Percentiles rank a stretch among this genome's conserved stretches.
Evolutionary conservation across 2,329 filamentous ascomycete genomes (phyloP).

Genomic region (Trichothecium sympodiale): DNA sequence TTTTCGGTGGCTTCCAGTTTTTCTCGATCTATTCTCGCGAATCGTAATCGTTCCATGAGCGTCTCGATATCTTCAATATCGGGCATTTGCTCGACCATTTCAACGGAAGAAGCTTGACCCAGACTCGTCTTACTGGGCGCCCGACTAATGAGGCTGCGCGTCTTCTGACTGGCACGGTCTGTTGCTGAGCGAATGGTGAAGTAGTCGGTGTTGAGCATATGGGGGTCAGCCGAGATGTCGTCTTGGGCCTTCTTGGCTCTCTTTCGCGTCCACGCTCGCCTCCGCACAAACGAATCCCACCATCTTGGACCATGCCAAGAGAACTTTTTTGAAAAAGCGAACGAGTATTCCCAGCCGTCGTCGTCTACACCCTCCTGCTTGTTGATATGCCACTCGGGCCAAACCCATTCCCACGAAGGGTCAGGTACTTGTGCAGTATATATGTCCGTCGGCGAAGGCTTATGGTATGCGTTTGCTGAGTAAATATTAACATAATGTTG

Average conservation of each 20-base stretch:
- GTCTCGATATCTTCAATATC: conserved; percentile 53
- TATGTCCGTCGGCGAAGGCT: conserved; percentile 54
- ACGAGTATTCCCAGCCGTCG: conserved; percentile 93
- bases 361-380: conserved; percentile 70
- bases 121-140: conserved; percentile 24
- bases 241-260: conserved; percentile 49
- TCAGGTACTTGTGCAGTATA: conserved; percentile 87
- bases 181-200: conserved; percentile 60
- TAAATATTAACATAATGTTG: conserved; percentile 1
- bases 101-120: conserved; percentile 25
- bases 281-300: conserved; percentile 91
- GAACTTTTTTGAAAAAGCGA: conserved; percentile 65
- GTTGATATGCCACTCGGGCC: conserved; percentile 53
- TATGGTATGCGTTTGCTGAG: conserved; percentile 50
- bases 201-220: conserved; percentile 66
- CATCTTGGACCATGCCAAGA: conserved; percentile 85
- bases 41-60: conserved; percentile 57
- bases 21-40: conserved; percentile 74
- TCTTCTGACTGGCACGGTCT: conserved; percentile 10
- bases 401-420: conserved; percentile 86
- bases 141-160: conserved; percentile 22
- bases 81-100: conserved; percentile 41
- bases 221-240: conserved; percentile 39
- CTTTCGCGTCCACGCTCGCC: conserved; percentile 78
- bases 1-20: conserved; percentile 75